Evolutionary conservation across 805 yeast genomes (phyloP).

Genomic region (Candida dendrica): DNA sequence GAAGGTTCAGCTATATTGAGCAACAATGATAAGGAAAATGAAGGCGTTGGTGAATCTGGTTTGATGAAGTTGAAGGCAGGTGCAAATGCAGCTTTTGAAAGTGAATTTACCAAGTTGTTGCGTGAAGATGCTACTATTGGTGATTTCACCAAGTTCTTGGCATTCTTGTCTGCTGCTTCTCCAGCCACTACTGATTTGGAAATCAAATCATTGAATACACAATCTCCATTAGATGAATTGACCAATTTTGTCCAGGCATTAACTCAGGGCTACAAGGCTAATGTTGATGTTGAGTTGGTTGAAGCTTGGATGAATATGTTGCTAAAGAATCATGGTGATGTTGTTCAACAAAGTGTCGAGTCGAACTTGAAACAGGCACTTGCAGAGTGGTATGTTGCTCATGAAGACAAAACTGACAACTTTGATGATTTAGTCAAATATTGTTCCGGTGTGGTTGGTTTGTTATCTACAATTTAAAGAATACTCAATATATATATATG

Average conservation of each 20-base stretch:
- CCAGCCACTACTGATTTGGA: slow-evolving; percentile 83
- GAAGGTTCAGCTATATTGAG: slow-evolving; percentile 24
- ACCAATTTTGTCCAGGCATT: slow-evolving; percentile 61
- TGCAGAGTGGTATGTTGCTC: slow-evolving; percentile 39
- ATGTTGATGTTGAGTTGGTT: slow-evolving; percentile 64
- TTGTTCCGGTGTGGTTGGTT: slow-evolving; percentile 71
- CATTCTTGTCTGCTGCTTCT: slow-evolving; percentile 48
- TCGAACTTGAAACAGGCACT: slow-evolving; percentile 39
- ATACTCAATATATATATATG: neutral
- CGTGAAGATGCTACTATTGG: slow-evolving; percentile 39
- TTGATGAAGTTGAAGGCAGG: slow-evolving; percentile 16
- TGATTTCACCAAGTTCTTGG: slow-evolving; percentile 46
- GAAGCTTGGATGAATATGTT: slow-evolving; percentile 77
- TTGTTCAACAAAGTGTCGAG: slow-evolving; percentile 39
- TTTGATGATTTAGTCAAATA: slow-evolving; percentile 68
- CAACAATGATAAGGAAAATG: neutral
- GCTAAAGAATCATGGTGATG: slow-evolving; percentile 77
- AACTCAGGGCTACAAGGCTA: slow-evolving; percentile 45
- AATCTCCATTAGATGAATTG: slow-evolving; percentile 64
- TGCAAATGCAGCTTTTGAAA: slow-evolving; percentile 49
- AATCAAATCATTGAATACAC: slow-evolving; percentile 65
- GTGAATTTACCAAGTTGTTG: slow-evolving; percentile 60
- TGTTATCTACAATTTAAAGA: slow-evolving; percentile 31
- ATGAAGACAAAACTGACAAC: slow-evolving; percentile 32
- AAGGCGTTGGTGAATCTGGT: slow-evolving; percentile 3